Base-by-base conservation (phyloP, 306 rosid species). In the Malus orientalis region DNA sequence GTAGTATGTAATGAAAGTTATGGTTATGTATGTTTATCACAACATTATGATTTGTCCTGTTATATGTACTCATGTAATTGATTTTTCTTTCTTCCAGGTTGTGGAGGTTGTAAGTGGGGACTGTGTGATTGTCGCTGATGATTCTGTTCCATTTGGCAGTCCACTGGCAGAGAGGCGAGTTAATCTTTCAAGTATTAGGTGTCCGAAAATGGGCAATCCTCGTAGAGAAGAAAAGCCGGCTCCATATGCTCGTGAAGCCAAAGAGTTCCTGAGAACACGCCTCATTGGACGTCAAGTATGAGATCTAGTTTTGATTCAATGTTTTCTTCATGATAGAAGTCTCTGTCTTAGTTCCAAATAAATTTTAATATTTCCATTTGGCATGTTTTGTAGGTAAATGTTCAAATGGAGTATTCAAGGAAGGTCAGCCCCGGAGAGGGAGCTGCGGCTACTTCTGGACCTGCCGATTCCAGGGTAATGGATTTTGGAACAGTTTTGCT, bases 81-180 rank as follows among this genome's bases (percentile, higher is more conserved):
- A 36, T 58, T 64, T 55, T 38, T 67, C 63, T 69, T 82, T 60
- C 73, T 78, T 82, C 45, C 90, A 96, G 99, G 98, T 96, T 82
- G 90, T 96, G 62, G 99, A 96, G 93, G 98, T 96, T 86, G 98
- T 96, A 64, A 96, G 99, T 61, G 99, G 99, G 67, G 99, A 96
- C 76, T 96, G 99, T 44, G 2, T 96, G 51, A 79, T 91, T 74
- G 98, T 92, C 73, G 99, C 99, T 64, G 99, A 92, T 92, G 99
- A 96, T 81, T 87, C 93, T 67, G 83, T 91, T 55, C 93, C 96
- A 32, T 96, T 74, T 64, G 99, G 98, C 36, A 92, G 94, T 80
- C 99, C 98, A 18, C 80, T 80, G 79, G 99, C 99, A 3, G 99
- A 96, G 88, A 80, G 98, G 74, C 89, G 99, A 77, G 99, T 96